Percentiles rank a stretch among this genome's conserved stretches.
Conservation (phyloP, 108 stramenopile species). For the Nannochloropsis salina region DNA sequence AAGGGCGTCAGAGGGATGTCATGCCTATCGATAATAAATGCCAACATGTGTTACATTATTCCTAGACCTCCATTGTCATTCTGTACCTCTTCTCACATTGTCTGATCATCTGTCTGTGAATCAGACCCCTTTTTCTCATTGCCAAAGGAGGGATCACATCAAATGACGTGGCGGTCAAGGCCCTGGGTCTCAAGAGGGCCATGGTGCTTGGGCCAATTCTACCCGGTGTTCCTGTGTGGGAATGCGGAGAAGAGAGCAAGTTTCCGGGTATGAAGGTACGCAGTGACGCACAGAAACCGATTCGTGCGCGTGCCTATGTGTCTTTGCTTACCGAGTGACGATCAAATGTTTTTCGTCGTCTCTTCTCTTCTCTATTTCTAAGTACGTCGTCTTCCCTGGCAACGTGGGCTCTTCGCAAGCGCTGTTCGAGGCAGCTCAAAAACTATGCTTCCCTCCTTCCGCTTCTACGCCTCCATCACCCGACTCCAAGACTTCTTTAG, state of each 20-base stretch:
- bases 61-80: no score
- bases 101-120: no score
- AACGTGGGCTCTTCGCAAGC: constrained; percentile 56
- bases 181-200: constrained; percentile 45
- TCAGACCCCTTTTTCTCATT: constrained; percentile 49
- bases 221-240: constrained; percentile 57
- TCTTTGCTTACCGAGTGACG: no score
- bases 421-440: constrained; percentile 43
- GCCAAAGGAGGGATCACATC: constrained; percentile 64
- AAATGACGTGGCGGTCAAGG: constrained; percentile 56
- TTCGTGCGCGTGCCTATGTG: background rate
- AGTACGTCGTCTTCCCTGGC: constrained; percentile 60
- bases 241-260: constrained; percentile 35
- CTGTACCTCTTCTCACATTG: no score
- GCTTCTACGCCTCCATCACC: background rate
- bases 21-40: no score
- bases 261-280: constrained; percentile 48
- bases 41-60: no score
- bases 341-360: background rate
- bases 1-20: no score
- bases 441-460: constrained; percentile 1
- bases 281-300: background rate
- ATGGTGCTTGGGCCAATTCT: constrained; percentile 57
- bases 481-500: background rate
- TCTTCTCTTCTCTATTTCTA: background rate